Conservation (phyloP, 2,329 filamentous ascomycete species). For the Thelonectria discophora region DNA sequence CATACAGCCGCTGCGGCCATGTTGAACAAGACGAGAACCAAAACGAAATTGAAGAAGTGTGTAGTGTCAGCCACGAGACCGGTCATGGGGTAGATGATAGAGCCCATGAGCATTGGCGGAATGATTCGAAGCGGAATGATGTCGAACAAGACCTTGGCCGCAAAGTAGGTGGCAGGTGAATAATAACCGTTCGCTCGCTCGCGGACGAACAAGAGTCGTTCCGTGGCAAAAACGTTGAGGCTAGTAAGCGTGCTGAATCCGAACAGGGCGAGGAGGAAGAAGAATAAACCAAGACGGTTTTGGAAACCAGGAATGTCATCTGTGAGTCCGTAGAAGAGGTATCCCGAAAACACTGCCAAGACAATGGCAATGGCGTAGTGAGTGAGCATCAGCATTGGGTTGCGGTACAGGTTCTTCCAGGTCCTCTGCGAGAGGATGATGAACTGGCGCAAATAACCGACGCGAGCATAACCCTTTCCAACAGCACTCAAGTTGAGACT, state of each 20-base stretch:
- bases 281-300: slow-evolving; percentile 95
- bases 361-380: slow-evolving; percentile 98
- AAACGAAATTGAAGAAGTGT: slow-evolving; percentile 90
- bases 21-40: slow-evolving; percentile 95
- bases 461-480: slow-evolving; percentile 82
- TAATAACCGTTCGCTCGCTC: slow-evolving; percentile 98
- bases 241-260: slow-evolving; percentile 96
- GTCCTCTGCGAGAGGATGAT: slow-evolving; percentile 88
- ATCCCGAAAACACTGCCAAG: slow-evolving; percentile 92
- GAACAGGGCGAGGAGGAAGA: slow-evolving; percentile 94
- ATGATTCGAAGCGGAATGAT: slow-evolving; percentile 94
- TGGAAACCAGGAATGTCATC: slow-evolving; percentile 98
- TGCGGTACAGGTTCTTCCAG: slow-evolving; percentile 97
- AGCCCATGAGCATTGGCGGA: slow-evolving; percentile 92
- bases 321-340: slow-evolving; percentile 94
- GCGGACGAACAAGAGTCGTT: slow-evolving; percentile 88
- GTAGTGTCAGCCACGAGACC: slow-evolving; percentile 82
- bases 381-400: slow-evolving; percentile 97
- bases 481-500: slow-evolving; percentile 66
- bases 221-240: slow-evolving; percentile 90
- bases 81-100: slow-evolving; percentile 98
- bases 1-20: slow-evolving; percentile 92
- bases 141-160: slow-evolving; percentile 97
- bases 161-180: slow-evolving; percentile 90
- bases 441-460: slow-evolving; percentile 85